Evolutionary conservation across 2,329 filamentous ascomycete genomes (phyloP), one percentile per base, ranked within the genome.

Genomic region (Fusarium sp.): DNA sequence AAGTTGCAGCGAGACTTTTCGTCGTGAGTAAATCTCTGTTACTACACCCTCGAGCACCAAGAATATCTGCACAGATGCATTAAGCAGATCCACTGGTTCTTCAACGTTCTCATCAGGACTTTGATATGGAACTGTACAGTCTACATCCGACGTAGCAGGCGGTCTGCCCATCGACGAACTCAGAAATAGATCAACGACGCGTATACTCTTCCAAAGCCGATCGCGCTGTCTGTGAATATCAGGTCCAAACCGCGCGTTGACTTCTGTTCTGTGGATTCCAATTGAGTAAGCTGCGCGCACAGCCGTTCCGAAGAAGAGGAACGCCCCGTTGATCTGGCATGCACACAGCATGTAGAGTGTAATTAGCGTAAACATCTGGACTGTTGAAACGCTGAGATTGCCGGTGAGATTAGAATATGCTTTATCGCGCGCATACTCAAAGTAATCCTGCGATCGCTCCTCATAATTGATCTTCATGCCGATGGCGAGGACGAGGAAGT

Each of bases 151-250:
- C 1, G 86, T 86, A 0, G 85, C 84, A 0, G 87, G 87, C 0
- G 87, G 87, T 1, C 87, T 81, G 7, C 87, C 87, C 86, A 88
- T 88, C 3, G 85, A 87, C 7, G 83, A 84, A 72, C 85, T 87
- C 0, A 88, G 79, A 63, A 86, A 88, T 1, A 89, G 76, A 64
- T 89, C 87, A 11, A 88, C 79, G 0, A 87, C 80, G 4, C 87
- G 82, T 8, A 88, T 76, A 63, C 86, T 88, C 76, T 87, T 87
- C 87, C 87, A 89, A 3, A 88, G 76, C 7, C 85, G 81, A 63
- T 88, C 86, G 64, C 86, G 78, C 68, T 84, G 84, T 1, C 79
- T 78, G 39, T 84, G 84, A 0, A 82, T 75, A 1, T 83, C 82
- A 2, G 80, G 70, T 0, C 85, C 86, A 42, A 89, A 88, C 0